Evolutionary conservation across 2,329 filamentous ascomycete species (phyloP).

Genomic region (Aspergillus sojae): DNA sequence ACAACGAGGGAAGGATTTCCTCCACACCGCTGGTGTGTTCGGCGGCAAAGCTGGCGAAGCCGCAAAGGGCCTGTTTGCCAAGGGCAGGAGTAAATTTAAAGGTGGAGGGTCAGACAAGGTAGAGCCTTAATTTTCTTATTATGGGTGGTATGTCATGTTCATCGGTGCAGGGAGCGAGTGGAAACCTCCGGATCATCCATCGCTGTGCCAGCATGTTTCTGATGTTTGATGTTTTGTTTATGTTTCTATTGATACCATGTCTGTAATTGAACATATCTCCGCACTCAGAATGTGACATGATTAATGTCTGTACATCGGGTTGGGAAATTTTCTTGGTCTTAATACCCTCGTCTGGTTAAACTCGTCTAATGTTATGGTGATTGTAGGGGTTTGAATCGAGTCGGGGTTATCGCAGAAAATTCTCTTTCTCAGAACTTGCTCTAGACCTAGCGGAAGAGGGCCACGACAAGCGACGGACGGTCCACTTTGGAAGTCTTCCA

Average conservation of each 20-base stretch:
- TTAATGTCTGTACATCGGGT: conserved; percentile 22
- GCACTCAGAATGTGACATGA: conserved; percentile 29
- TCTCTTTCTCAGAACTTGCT: conserved; percentile 25
- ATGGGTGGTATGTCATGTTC: conserved; percentile 25
- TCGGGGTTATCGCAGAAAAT: conserved; percentile 29
- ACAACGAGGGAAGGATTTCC: conserved; percentile 82
- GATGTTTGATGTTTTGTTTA: background rate
- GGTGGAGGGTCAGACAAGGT: conserved; percentile 72
- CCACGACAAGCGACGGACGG: conserved; percentile 23
- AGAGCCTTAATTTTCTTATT: conserved; percentile 66
- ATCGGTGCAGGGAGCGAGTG: conserved; percentile 2
- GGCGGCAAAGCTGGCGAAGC: conserved; percentile 73
- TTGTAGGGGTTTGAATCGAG: conserved; percentile 34
- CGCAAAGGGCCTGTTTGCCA: conserved; percentile 87
- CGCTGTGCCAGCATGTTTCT: conserved; percentile 16
- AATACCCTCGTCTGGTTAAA: conserved; percentile 8
- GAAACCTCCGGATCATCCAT: conserved; percentile 11
- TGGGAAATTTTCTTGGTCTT: conserved; percentile 9
- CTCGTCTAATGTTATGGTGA: conserved; percentile 10
- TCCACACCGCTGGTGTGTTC: conserved; percentile 76
- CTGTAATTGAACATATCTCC: conserved; percentile 30
- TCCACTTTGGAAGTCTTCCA: conserved; percentile 27
- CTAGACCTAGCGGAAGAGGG: conserved; percentile 22
- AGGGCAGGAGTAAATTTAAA: conserved; percentile 82
- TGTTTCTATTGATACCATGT: conserved; percentile 15